Base-by-base conservation (phyloP, 192 early-diverging fungal genomes). In the Thamnidium elegans region DNA sequence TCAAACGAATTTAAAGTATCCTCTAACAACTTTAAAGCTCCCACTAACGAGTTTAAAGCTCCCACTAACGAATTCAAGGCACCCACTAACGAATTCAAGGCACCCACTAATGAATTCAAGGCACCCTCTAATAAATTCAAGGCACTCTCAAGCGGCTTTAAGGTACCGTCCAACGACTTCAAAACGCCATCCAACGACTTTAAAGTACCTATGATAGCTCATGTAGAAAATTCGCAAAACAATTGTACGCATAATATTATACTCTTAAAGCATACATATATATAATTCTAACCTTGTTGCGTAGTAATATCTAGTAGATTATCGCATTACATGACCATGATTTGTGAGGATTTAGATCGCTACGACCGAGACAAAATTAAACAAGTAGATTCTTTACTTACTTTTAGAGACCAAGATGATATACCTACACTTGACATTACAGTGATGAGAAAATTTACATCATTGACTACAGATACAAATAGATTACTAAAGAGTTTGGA, bases 391-490 rank as follows among this genome's bases (percentile, higher is more conserved):
- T 43, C 42, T 13, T 26, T 59, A 59, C 21, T 59, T 6, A 5
- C 39, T 13, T 59, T 59, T 20, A 17, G 36, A 9, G 39, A 23
- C 9, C 8, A 17, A 13, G 58, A 59, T 20, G 42, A 59, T 30
- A 15, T 44, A 26, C 58, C 58, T 3, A 59, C 58, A 2, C 43
- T 59, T 19, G 42, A 59, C 43, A 59, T 59, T 31, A 15, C 36
- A 23, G 58, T 59, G 10, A 59, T 59, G 43, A 59, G 43, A 2
- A 59, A 59, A 26, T 59, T 59, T 10, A 23, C 42, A 1, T 42
- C 36, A 17, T 21, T 59, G n/a, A 45, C 44, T 4, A 26, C 58
- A 3, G 42, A 45, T 21, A 34, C 31, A 8, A 34, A 56, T 3
- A 6, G 36, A 39, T 10, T 39, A 6, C 14, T 48, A 13, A 48